phyloP scores from a whole-genome alignment of 2,329 filamentous ascomycete genomes.

The Exophiala spinifera region DNA sequence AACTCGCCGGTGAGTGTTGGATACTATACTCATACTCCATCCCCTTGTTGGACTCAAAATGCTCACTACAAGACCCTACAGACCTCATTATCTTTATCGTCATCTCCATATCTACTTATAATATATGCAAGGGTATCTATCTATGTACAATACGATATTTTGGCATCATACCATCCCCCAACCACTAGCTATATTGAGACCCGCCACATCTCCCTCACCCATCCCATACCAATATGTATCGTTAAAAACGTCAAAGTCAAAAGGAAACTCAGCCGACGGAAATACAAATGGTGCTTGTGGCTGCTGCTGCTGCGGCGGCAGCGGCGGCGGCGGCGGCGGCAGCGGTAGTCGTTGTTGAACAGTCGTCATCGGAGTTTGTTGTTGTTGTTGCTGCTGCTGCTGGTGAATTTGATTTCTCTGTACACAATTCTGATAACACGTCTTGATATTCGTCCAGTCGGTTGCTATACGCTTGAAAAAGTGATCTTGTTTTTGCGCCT shows the following conservation, averaged over 20 bases:
- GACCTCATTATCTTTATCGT: too few relatives aligned
- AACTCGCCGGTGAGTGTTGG: too few relatives aligned
- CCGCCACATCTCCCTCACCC: background rate
- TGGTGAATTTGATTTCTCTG: slow-evolving; percentile 4
- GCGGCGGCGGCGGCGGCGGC: too few relatives aligned
- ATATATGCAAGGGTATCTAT: too few relatives aligned
- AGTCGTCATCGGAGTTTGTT: background rate
- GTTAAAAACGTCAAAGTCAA: slow-evolving; percentile 15
- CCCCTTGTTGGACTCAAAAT: too few relatives aligned
- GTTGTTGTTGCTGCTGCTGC: background rate
- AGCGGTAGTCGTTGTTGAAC: too few relatives aligned
- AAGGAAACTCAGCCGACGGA: background rate
- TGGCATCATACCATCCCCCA: too few relatives aligned
- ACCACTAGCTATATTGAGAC: background rate
- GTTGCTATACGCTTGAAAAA: slow-evolving; percentile 10
- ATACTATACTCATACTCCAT: too few relatives aligned
- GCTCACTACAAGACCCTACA: too few relatives aligned
- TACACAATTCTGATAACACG: slow-evolving; percentile 16
- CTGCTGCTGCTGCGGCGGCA: slow-evolving; percentile 1
- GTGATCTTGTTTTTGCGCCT: slow-evolving; percentile 2
- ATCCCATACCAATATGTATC: slow-evolving; percentile 17
- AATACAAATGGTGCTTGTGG: background rate
- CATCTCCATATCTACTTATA: too few relatives aligned
- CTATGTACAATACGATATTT: too few relatives aligned
- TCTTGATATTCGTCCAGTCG: slow-evolving; percentile 15